A percentile compares a stretch with the other conserved stretches of the same genome.
Conservation (phyloP, 139 green algal genomes). For the Astrephomene gubernaculifera region DNA sequence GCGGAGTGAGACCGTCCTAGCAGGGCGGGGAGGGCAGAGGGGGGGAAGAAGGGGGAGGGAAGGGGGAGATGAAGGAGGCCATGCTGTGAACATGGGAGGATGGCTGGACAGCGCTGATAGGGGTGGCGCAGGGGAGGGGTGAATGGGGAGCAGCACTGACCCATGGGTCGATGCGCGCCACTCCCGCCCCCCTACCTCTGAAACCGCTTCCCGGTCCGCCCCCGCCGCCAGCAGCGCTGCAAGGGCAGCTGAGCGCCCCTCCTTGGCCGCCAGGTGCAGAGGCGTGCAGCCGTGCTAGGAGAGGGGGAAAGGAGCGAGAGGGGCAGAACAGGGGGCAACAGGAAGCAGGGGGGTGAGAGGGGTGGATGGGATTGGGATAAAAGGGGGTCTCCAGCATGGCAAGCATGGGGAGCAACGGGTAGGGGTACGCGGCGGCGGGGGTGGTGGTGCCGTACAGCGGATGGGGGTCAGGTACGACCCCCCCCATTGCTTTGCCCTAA, state of each 20-base stretch:
- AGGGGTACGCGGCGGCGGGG: no score
- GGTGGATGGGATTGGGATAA: no score
- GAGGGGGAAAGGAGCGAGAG: no score
- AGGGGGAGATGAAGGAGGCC: not conserved
- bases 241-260: not conserved
- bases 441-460: no score
- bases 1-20: conserved; percentile 10
- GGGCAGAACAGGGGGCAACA: no score
- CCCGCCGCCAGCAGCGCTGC: not conserved
- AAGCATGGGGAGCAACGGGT: no score
- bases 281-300: conserved; percentile 14
- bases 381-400: no score
- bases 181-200: not conserved
- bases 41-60: not conserved
- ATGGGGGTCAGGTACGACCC: no score
- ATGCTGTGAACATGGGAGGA: not conserved
- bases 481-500: no score
- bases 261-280: conserved; percentile 8
- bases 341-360: no score
- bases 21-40: not conserved
- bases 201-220: conserved; percentile 2
- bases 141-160: not conserved
- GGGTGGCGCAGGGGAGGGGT: no score
- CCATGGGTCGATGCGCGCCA: not conserved
- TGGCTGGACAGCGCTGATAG: not conserved